Base-by-base conservation (phyloP, 2,329 filamentous ascomycete species). In the Colletotrichum sp. region DNA sequence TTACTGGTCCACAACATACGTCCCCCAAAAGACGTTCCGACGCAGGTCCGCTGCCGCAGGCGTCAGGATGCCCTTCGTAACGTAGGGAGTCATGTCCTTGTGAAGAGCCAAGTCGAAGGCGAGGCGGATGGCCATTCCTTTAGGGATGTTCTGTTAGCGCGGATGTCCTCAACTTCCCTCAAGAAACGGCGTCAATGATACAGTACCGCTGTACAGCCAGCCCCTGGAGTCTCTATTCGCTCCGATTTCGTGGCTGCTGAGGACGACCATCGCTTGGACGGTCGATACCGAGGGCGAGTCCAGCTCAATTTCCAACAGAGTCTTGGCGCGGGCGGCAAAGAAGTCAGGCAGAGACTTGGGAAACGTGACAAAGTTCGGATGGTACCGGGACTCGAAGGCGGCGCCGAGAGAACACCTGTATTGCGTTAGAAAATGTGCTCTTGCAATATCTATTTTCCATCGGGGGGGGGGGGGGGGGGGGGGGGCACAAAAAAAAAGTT, bases 301-400 rank as follows among this genome's bases (percentile, higher is more conserved):
- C 4, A 81, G 68, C 30, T 81, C 80, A 25, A 81, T 81, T 19
- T 81, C 80, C 5, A 81, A 61, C 3, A 81, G 61, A 1, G 78
- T 76, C 68, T 81, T 81, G 25, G 80, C 80, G 28, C 80, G 65
- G 16, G 80, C 79, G 5, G 80, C 79, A 64, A 81, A 81, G 57
- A 81, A 81, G 15, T 81, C 79, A 8, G 80, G 72, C 81, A 52
- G 81, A 79, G 77, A 86, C 82, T 52, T 85, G 82, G 74, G 86
- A 80, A 78, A 74, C 3, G 72, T 74, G 15, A 71, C 60, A 5
- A 87, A 86, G 4, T 83, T 85, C 3, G 85, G 85, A 64, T 87
- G 85, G 67, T 86, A 85, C 13, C 84, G 81, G 22, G 84, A 80
- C 70, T 87, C 85, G n/a, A 87, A 87, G 2, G 85, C 84, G 44